Base-by-base conservation (phyloP, 352 stramenopile species). In the Plasmopara muralis region DNA sequence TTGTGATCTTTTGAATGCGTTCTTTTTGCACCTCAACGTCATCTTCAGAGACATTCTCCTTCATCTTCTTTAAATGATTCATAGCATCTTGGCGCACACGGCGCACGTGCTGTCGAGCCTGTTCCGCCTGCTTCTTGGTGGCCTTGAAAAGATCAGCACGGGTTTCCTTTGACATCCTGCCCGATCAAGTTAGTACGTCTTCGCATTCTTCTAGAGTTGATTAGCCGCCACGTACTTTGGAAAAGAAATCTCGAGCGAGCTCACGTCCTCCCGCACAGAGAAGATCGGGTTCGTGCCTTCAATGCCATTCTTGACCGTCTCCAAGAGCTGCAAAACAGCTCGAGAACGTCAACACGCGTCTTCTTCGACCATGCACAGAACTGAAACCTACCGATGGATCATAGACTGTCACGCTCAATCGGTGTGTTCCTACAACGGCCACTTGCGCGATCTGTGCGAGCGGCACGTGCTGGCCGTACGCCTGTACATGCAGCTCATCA, bases 81-180 rank as follows among this genome's bases (percentile, higher is more conserved):
- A 93, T 93, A 35, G 80, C 72, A 55, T 93, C 83, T 60, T 93
- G 83, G 14, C 83, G 83, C 60, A 89, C 83, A 50, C 83, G 83
- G 38, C 83, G 83, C 59, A 93, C 71, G 47, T 93, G 83, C 64
- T 91, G 80, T 3, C 83, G 80, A 42, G 83, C 77, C 55, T 78
- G 62, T 55, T 93, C 83, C 14, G 80, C 83, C 57, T 93, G 79
- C 55, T 93, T 93, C 68, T 90, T 90, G 3, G 64, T 74, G 7
- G 74, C 77, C 62, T 90, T 93, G 18, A 81, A 66, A 25, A 93
- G 63, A 49, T 93, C 83, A 2, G 66, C 72, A 45, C 83, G 80
- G 33, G 83, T 93, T 65, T 90, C 83, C 67, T 87, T 83, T 12
- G 83, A 87, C 80, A 93, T 90, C 65, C 82, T 93, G 50, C 31